phyloP scores from a whole-genome alignment of 2,329 filamentous ascomycete genomes.

The Ophiostoma himal-ulmi region DNA sequence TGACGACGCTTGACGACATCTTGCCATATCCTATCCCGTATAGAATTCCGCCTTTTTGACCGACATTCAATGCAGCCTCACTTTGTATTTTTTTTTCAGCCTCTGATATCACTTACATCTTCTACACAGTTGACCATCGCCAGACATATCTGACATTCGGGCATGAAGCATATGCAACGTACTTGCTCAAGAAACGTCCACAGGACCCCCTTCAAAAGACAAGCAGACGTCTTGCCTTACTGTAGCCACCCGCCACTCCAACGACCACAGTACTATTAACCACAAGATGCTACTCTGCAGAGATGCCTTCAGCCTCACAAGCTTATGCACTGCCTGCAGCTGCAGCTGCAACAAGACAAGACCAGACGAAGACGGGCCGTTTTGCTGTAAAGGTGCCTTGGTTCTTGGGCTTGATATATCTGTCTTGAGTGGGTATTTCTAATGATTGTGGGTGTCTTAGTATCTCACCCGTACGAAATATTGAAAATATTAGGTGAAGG shows the following conservation, averaged over 20 bases:
- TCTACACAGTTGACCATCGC: too few relatives aligned
- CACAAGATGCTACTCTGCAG: background rate
- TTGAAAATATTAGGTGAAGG: too few relatives aligned
- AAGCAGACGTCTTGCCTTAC: background rate
- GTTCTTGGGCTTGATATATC: background rate
- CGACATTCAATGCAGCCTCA: too few relatives aligned
- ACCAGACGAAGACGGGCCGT: background rate
- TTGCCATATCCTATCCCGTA: too few relatives aligned
- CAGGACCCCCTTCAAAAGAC: background rate
- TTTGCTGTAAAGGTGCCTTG: background rate
- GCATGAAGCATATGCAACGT: too few relatives aligned
- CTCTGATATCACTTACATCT: too few relatives aligned
- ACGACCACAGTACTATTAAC: background rate
- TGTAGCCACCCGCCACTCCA: background rate
- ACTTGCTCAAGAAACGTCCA: too few relatives aligned
- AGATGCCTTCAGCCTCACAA: background rate
- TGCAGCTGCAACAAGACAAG: background rate
- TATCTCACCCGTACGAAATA: background rate
- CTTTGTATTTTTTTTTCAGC: too few relatives aligned
- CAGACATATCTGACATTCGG: too few relatives aligned
- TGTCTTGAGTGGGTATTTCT: background rate
- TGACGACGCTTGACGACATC: too few relatives aligned
- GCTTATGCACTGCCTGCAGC: background rate
- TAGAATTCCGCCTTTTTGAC: too few relatives aligned
- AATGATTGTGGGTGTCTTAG: background rate